Evolutionary conservation across 805 yeast genomes (phyloP), one percentile per base, ranked within the genome.

Genomic region (Candida lessepsii): DNA sequence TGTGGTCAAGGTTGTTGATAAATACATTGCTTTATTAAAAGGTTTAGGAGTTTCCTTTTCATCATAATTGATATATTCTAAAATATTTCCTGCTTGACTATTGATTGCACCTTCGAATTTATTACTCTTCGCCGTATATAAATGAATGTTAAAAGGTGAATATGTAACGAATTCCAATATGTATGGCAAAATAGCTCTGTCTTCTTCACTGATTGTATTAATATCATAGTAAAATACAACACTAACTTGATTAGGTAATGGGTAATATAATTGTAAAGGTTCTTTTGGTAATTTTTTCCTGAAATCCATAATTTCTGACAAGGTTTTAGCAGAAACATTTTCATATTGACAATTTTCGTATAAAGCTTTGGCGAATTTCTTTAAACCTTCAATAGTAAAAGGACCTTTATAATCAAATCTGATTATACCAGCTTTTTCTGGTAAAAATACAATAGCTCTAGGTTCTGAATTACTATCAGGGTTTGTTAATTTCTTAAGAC

Each of bases 171-270:
- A 79, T 40, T 81, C 84, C 30, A 81, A 57, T 30, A 86, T 50
- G 48, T 81, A 74, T 5, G 82, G 80, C 42, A 86, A 62, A 4
- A 83, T 58, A 20, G 74, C 74, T 47, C 71, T 73, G 58, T 86
- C 93, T 54, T 86, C 93, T 2, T 67, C 69, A 1, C 78, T 67
- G 4, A 64, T 63, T 0, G 77, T 64, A 14, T 71, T 69, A n/a
- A 60, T 59, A 42, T 80, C 81, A 52, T 71, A 76, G 34, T 68
- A 61, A 47, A 73, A 81, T 4, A 83, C 70, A 46, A 82, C 75
- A 0, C 80, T 68, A 2, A 81, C 61, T 44, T 60, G 60, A 49
- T 61, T 61, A 27, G 69, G 44, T 41, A 67, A 52, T 57, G 52
- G 81, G 62, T 70, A 56, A 47, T 52, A 54, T 20, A 46, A 42